phyloP scores from a whole-genome alignment of 1,139 yeast genomes.

The Torulaspora globosa region DNA sequence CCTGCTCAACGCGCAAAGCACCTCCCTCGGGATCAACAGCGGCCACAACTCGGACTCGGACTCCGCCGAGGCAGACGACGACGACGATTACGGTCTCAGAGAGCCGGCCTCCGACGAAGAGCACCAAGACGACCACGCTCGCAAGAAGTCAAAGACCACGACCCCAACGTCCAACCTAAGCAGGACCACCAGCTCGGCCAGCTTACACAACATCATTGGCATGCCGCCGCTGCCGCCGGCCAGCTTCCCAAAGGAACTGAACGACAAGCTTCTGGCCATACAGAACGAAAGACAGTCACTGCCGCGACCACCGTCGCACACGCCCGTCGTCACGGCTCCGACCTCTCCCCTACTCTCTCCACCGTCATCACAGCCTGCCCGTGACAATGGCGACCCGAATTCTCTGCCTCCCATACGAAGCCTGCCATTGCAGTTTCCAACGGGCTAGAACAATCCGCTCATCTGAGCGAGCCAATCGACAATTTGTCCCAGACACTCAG shows the following conservation, averaged over 20 bases:
- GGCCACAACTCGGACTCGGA: conserved; percentile 26
- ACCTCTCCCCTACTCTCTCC: conserved; percentile 10
- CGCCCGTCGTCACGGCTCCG: conserved; percentile 7
- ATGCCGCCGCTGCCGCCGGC: conserved; percentile 3
- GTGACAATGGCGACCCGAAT: conserved; percentile 12
- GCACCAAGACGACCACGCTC: conserved; percentile 19
- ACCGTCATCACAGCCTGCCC: conserved; percentile 5
- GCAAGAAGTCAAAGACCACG: conserved; percentile 27
- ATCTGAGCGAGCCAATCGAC: neutral
- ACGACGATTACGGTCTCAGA: conserved; percentile 13
- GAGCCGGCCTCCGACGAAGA: conserved; percentile 15
- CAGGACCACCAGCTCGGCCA: conserved; percentile 15
- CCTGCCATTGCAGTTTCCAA: conserved; percentile 33
- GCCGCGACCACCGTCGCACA: conserved; percentile 1
- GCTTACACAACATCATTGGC: conserved; percentile 3
- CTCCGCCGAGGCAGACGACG: conserved; percentile 20
- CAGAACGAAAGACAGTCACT: conserved; percentile 18
- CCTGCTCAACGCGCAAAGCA: conserved; percentile 30
- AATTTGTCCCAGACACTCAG: neutral
- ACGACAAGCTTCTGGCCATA: conserved; percentile 20
- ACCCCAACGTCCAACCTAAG: conserved; percentile 27
- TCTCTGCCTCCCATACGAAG: conserved; percentile 34
- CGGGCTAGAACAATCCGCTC: conserved; percentile 25
- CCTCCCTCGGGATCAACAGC: conserved; percentile 39
- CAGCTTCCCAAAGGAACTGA: conserved; percentile 23